A percentile compares a stretch with the other conserved stretches of the same genome.
Conservation (phyloP, 1,139 yeast species). For the Saccharomyces hybrid region DNA sequence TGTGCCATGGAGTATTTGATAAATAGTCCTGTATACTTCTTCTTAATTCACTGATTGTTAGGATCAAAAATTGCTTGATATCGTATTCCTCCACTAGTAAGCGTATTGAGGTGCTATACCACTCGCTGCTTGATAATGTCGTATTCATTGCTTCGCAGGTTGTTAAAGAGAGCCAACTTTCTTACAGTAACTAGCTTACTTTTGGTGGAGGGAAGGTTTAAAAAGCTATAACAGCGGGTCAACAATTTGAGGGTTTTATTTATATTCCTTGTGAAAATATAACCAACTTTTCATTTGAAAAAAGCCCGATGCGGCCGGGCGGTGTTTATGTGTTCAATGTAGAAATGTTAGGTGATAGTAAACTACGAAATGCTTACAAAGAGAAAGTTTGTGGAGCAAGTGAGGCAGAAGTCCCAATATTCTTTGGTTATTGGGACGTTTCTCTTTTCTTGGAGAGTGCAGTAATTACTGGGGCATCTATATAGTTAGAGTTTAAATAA, state of each 20-base stretch:
- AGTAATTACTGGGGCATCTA: neutral
- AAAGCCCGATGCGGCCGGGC: neutral
- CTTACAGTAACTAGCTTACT: neutral
- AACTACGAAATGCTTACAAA: neutral
- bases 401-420: neutral
- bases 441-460: neutral
- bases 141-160: neutral
- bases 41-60: neutral
- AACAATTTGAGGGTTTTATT: neutral
- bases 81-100: neutral
- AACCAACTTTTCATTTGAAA: neutral
- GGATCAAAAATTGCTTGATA: neutral
- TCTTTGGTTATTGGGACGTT: neutral
- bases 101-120: neutral
- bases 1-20: constrained; percentile 14
- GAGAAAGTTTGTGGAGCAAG: neutral
- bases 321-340: neutral
- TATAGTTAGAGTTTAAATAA: neutral
- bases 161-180: neutral
- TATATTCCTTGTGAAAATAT: neutral
- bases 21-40: constrained; percentile 6
- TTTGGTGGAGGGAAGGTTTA: neutral
- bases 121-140: neutral
- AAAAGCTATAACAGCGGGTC: neutral
- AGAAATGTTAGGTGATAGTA: neutral